phyloP scores from a whole-genome alignment of 1,139 yeast species.

The Taphrina wiesneri region DNA sequence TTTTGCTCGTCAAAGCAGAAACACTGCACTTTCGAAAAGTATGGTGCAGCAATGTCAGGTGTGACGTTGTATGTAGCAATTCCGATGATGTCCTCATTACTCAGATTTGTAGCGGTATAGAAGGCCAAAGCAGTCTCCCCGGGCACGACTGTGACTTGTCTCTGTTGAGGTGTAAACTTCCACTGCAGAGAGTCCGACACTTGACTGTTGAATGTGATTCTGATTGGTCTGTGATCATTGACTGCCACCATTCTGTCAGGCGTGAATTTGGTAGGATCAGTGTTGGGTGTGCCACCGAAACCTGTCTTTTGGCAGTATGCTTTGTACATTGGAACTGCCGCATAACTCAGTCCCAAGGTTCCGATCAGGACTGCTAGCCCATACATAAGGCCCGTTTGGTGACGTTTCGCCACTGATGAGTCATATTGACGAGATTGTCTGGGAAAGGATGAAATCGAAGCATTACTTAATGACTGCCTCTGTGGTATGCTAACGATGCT shows the following conservation, averaged over 20 bases:
- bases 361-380: conserved; percentile 55
- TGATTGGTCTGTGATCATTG: conserved; percentile 69
- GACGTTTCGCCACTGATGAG: conserved; percentile 3
- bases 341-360: conserved; percentile 78
- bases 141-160: conserved; percentile 89
- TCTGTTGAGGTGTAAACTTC: conserved; percentile 92
- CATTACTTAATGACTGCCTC: background rate
- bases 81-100: conserved; percentile 77
- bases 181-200: conserved; percentile 91
- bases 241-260: conserved; percentile 87
- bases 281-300: conserved; percentile 92
- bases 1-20: conserved; percentile 97
- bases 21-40: conserved; percentile 94
- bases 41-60: conserved; percentile 95
- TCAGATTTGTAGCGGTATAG: conserved; percentile 82
- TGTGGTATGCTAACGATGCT: background rate
- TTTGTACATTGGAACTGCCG: conserved; percentile 90
- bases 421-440: conserved; percentile 2
- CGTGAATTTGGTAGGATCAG: conserved; percentile 76
- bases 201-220: conserved; percentile 85
- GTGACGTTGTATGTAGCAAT: conserved; percentile 60
- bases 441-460: background rate
- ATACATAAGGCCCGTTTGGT: conserved; percentile 37
- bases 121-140: conserved; percentile 98
- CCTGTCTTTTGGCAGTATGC: conserved; percentile 95